These are phyloP conservation scores for Penicillium malachiteum DNA, from an alignment of 495 filamentous ascomycete genomes.

Conservation along the genomic window DNA sequence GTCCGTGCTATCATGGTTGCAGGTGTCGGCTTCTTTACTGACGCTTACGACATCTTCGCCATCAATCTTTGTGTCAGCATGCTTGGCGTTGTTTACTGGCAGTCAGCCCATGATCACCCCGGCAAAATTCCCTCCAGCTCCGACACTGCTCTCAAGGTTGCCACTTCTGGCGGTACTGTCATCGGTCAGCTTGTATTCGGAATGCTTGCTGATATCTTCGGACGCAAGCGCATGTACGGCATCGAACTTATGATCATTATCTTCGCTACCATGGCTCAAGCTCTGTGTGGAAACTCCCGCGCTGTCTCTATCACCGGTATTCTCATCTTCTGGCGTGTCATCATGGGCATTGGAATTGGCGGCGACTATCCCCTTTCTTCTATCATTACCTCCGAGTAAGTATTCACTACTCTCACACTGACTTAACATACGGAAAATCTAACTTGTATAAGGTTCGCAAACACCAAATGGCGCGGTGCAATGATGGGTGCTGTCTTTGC, in stretches of 20 bases:
- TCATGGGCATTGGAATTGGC: conserved; percentile 83
- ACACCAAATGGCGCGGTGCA: conserved; percentile 78
- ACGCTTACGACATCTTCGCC: conserved; percentile 78
- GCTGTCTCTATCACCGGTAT: conserved; percentile 71
- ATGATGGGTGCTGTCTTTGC: conserved; percentile 90
- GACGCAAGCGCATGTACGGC: conserved; percentile 84
- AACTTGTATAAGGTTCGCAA: conserved; percentile 59
- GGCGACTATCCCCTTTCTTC: conserved; percentile 84
- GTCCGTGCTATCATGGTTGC: conserved; percentile 72
- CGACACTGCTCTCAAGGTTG: conserved; percentile 84
- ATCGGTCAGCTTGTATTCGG: conserved; percentile 84
- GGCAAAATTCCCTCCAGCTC: conserved; percentile 60
- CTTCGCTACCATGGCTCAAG: conserved; percentile 75
- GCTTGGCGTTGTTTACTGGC: conserved; percentile 73
- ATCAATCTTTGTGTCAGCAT: conserved; percentile 70
- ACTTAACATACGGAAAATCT: neutral
- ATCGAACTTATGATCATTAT: conserved; percentile 88
- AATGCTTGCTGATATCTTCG: conserved; percentile 73
- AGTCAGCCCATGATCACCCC: conserved; percentile 44
- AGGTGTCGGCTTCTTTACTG: conserved; percentile 85
- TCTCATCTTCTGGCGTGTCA: conserved; percentile 84
- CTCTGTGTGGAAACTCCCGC: conserved; percentile 65
- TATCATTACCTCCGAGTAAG: conserved; percentile 79
- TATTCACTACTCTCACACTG: conserved; percentile 16
- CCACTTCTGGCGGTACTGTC: conserved; percentile 84